Evolutionary conservation across 176 grass and related monocot genomes (phyloP).

Genomic region (Ampelocalamus luodianensis): DNA sequence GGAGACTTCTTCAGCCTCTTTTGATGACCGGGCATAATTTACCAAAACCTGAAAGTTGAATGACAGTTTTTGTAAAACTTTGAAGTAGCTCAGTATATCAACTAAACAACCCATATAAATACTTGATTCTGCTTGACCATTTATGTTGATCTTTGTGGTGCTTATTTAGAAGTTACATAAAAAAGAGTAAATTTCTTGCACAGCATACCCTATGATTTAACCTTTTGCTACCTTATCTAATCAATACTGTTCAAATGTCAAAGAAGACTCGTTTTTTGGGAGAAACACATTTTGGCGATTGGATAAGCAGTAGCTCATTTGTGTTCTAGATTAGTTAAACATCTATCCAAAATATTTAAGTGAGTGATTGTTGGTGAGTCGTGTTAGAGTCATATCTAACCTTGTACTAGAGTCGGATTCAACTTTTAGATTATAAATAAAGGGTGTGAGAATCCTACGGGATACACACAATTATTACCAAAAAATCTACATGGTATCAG

Average conservation of each 20-base stretch:
- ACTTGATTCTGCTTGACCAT: not conserved
- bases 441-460: no score
- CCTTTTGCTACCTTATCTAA: not conserved
- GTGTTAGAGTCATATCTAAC: no score
- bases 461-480: no score
- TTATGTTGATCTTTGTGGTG: not conserved
- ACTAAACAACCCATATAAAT: not conserved
- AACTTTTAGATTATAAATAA: no score
- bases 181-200: not conserved
- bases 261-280: not conserved
- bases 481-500: no score
- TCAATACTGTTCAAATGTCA: not conserved
- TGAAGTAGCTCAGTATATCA: not conserved
- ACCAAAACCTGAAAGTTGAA: slow-evolving; percentile 69
- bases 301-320: no score
- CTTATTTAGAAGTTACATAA: not conserved
- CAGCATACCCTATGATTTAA: not conserved
- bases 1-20: slow-evolving; percentile 81
- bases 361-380: no score
- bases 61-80: not conserved
- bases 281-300: not conserved
- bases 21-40: slow-evolving; percentile 82
- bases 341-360: no score
- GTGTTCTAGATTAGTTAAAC: no score
- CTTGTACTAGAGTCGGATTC: no score